phyloP scores from a whole-genome alignment of 331 rosid genomes.

The Malus hybrid region DNA sequence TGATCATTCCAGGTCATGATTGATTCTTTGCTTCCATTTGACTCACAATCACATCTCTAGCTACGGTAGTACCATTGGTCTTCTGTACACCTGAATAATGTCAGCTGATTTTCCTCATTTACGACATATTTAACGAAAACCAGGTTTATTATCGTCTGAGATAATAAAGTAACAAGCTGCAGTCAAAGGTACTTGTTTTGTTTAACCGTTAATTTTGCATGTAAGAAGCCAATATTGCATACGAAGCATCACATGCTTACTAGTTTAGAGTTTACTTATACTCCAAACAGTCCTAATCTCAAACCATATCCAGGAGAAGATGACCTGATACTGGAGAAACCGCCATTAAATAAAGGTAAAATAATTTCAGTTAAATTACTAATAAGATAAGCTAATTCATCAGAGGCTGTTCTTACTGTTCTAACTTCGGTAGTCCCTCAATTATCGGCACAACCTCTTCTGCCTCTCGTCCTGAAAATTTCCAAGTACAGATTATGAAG shows the following conservation, averaged over 20 bases:
- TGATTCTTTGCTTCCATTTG: background rate
- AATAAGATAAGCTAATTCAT: background rate
- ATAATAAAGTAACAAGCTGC: background rate
- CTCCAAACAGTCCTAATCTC: background rate
- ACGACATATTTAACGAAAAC: background rate
- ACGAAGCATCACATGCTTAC: background rate
- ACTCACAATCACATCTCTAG: background rate
- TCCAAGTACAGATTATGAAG: constrained; percentile 5
- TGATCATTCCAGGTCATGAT: background rate
- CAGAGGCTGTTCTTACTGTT: constrained; percentile 56
- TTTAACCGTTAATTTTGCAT: background rate
- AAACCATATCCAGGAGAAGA: background rate
- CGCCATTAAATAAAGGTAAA: background rate
- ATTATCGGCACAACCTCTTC: too few species aligned
- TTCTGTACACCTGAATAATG: background rate
- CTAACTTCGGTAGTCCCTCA: constrained; percentile 66
- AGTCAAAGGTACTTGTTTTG: background rate
- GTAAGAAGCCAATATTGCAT: too few species aligned
- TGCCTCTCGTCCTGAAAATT: constrained; percentile 41
- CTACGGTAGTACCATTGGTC: background rate
- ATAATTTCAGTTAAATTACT: background rate
- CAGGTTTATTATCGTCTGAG: background rate
- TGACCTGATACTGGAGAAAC: background rate
- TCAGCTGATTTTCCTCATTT: background rate
- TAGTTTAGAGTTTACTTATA: background rate